Conservation (phyloP, 2,329 filamentous ascomycete genomes). For the Epichloe baconii region DNA sequence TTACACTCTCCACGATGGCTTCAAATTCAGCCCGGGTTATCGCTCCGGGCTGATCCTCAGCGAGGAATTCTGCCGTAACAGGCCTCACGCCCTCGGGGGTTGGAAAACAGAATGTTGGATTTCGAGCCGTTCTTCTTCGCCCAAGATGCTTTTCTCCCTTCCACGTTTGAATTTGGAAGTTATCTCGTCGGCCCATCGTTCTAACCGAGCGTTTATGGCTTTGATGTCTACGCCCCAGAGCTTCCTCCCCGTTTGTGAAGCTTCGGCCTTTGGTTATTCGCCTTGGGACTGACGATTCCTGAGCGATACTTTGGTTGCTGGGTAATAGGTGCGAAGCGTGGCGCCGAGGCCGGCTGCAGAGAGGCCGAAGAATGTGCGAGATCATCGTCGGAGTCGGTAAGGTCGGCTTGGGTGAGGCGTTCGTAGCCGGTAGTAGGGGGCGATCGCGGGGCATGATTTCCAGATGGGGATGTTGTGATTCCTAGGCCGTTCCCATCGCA, state of each 20-base stretch:
- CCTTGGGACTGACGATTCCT: slow-evolving; percentile 44
- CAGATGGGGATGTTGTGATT: neutral
- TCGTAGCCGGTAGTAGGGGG: slow-evolving; percentile 74
- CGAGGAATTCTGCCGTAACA: slow-evolving; percentile 60
- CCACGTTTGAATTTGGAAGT: slow-evolving; percentile 89
- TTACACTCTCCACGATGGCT: slow-evolving; percentile 77
- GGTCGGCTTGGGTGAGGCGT: slow-evolving; percentile 70
- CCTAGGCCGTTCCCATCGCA: slow-evolving; percentile 2
- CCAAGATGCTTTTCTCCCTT: slow-evolving; percentile 55
- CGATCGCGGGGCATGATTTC: slow-evolving; percentile 49
- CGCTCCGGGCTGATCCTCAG: slow-evolving; percentile 47
- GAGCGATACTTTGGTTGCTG: slow-evolving; percentile 50
- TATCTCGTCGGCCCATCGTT: slow-evolving; percentile 96
- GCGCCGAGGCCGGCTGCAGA: slow-evolving; percentile 43
- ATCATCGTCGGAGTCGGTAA: slow-evolving; percentile 57
- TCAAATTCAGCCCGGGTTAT: slow-evolving; percentile 78
- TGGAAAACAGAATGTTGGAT: slow-evolving; percentile 98
- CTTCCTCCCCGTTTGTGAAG: slow-evolving; percentile 40
- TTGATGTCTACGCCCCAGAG: slow-evolving; percentile 95
- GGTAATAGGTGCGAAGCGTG: slow-evolving; percentile 50
- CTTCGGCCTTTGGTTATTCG: slow-evolving; percentile 22
- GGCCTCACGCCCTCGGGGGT: slow-evolving; percentile 73
- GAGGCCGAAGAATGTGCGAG: slow-evolving; percentile 40
- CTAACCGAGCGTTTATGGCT: slow-evolving; percentile 88
- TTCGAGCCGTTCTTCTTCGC: slow-evolving; percentile 77